A percentile compares a stretch with the other conserved stretches of the same genome.
phyloP scores from a whole-genome alignment of 768 basidiomycete genomes.

The Pleurotus djamor region DNA sequence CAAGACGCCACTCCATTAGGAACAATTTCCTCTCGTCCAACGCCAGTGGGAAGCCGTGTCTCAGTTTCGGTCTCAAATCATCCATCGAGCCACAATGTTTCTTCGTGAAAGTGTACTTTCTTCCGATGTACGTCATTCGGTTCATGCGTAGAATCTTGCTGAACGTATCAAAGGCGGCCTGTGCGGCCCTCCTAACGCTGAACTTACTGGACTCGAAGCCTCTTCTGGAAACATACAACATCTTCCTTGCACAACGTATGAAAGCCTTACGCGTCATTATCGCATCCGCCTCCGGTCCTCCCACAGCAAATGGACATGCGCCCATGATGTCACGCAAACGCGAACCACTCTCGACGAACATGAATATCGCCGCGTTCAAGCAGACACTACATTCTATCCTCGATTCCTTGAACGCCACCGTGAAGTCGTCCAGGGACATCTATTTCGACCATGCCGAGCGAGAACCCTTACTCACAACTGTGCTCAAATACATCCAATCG shows the following conservation, averaged over 20 bases:
- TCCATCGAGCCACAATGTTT: constrained; percentile 83
- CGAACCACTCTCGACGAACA: constrained; percentile 20
- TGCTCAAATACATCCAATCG: constrained; percentile 63
- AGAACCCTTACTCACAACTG: constrained; percentile 49
- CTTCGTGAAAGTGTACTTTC: constrained; percentile 60
- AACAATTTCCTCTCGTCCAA: constrained; percentile 85
- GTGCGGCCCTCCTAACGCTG: constrained; percentile 77
- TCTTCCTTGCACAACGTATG: constrained; percentile 70
- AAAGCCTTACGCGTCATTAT: constrained; percentile 51
- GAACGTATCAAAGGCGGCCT: constrained; percentile 50
- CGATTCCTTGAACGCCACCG: constrained; percentile 55
- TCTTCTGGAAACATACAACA: constrained; percentile 65
- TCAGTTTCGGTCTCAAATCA: constrained; percentile 86
- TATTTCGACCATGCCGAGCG: constrained; percentile 36
- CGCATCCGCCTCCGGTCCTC: constrained; percentile 24
- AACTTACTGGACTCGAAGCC: constrained; percentile 90
- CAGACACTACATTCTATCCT: constrained; percentile 51
- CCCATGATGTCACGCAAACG: constrained; percentile 14
- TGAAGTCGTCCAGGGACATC: constrained; percentile 52
- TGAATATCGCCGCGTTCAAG: constrained; percentile 47
- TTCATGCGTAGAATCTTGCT: neutral
- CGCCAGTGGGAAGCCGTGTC: constrained; percentile 92
- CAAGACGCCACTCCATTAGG: constrained; percentile 35
- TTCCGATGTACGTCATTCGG: constrained; percentile 40
- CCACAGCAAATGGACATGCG: constrained; percentile 31